A percentile compares a stretch with the other conserved stretches of the same genome.
phyloP scores from a whole-genome alignment of 768 basidiomycete genomes.

The Tulasnella sp. region DNA sequence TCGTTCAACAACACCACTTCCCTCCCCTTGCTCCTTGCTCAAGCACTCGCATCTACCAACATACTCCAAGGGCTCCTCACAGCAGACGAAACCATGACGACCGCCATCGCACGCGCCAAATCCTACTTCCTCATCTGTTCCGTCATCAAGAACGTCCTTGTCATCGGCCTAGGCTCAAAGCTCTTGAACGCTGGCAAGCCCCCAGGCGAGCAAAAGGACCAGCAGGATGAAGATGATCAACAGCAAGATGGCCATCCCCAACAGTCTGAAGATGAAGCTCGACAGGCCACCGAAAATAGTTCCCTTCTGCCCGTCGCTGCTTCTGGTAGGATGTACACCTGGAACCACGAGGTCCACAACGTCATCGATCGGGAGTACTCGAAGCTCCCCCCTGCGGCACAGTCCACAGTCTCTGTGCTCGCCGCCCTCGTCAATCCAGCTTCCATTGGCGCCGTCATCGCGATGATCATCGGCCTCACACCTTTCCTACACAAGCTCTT shows the following conservation, averaged over 20 bases:
- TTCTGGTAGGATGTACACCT: no score
- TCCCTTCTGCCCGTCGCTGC: no score
- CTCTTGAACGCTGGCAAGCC: background rate
- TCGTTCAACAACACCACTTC: conserved; percentile 10
- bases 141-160: conserved; percentile 5
- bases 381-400: background rate
- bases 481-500: background rate
- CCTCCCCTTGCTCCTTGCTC: background rate
- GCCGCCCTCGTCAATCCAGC: background rate
- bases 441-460: background rate
- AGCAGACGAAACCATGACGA: background rate
- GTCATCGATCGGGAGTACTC: background rate
- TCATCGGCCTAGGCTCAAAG: background rate
- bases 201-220: background rate
- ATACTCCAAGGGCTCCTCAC: background rate
- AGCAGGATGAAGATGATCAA: no score
- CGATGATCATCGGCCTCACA: background rate
- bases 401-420: background rate
- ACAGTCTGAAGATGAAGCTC: no score
- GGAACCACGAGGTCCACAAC: no score
- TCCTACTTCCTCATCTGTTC: conserved; percentile 5
- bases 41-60: background rate
- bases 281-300: no score
- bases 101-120: background rate
- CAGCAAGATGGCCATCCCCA: no score